Evolutionary conservation across 169 alveolate genomes (phyloP).

Genomic region (Cytauxzoon felis): DNA sequence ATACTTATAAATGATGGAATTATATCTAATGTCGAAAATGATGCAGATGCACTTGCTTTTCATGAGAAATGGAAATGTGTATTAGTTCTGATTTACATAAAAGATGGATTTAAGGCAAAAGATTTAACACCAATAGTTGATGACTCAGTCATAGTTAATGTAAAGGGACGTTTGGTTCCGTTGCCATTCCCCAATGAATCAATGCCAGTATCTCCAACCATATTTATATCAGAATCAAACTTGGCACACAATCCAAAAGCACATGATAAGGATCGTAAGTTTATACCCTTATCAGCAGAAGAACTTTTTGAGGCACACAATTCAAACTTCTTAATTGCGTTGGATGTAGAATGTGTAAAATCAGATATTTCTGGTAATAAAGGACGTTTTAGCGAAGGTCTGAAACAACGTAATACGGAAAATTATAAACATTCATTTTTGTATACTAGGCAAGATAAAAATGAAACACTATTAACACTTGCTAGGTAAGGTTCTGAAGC

Average conservation of each 20-base stretch:
- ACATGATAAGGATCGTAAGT: constrained; percentile 40
- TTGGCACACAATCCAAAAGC: constrained; percentile 63
- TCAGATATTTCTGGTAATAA: constrained; percentile 13
- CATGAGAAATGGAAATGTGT: constrained; percentile 40
- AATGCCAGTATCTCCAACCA: constrained; percentile 52
- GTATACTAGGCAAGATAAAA: constrained; percentile 11
- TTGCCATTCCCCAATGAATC: constrained; percentile 41
- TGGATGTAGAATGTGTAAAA: constrained; percentile 60
- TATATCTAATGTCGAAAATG: constrained; percentile 15
- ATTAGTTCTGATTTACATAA: constrained; percentile 32
- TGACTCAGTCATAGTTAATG: constrained; percentile 22
- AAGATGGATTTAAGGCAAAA: background rate
- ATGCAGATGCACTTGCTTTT: constrained; percentile 26
- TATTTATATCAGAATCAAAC: constrained; percentile 47
- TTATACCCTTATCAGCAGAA: constrained; percentile 42
- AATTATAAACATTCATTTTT: constrained; percentile 14
- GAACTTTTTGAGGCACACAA: constrained; percentile 37
- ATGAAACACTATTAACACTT: constrained; percentile 20
- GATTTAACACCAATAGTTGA: background rate
- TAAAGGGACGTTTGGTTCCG: constrained; percentile 58
- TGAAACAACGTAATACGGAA: background rate
- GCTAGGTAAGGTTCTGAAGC: constrained; percentile 36
- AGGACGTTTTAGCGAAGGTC: background rate
- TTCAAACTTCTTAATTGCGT: constrained; percentile 37
- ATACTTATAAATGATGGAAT: constrained; percentile 52